Evolutionary conservation across 2,329 filamentous ascomycete genomes (phyloP).

Genomic region (Penicillium fuscoglaucum): DNA sequence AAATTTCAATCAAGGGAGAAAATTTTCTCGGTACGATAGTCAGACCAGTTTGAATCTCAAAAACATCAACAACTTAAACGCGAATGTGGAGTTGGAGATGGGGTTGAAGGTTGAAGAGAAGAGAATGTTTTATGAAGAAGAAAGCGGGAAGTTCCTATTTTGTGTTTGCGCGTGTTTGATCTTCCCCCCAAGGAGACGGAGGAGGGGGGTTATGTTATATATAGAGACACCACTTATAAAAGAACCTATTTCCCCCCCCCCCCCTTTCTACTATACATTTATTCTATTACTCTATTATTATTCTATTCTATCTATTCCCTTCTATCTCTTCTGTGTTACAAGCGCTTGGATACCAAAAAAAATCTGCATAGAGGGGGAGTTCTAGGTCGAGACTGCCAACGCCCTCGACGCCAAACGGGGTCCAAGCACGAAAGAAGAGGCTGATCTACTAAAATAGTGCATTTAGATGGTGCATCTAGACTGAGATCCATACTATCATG

Average conservation of each 20-base stretch:
- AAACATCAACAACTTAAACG: constrained; percentile 7
- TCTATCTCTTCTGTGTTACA: constrained; percentile 1
- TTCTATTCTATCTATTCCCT: not conserved
- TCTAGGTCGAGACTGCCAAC: constrained; percentile 10
- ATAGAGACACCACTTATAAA: constrained; percentile 10
- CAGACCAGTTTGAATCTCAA: constrained; percentile 6
- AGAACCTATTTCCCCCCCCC: no score
- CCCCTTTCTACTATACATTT: not conserved
- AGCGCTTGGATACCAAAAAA: constrained; percentile 3
- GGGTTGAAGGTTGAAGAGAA: constrained; percentile 18
- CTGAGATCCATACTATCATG: not conserved
- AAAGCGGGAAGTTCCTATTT: constrained; percentile 27
- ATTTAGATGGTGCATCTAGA: not conserved
- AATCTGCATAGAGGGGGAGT: constrained; percentile 8
- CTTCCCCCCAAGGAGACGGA: constrained; percentile 12
- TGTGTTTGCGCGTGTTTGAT: constrained; percentile 30
- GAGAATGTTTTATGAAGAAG: constrained; percentile 27
- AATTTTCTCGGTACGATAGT: constrained; percentile 12
- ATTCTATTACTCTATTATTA: not conserved
- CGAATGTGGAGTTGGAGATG: constrained; percentile 8
- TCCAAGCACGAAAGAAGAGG: constrained; percentile 11
- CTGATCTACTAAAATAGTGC: constrained; percentile 2
- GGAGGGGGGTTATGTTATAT: constrained; percentile 12
- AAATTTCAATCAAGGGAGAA: constrained; percentile 27
- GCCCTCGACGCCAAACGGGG: constrained; percentile 12